Evolutionary conservation across 192 early-diverging fungal species (phyloP), one percentile per base, ranked within the genome.

Genomic region (Martensiomyces pterosporus): DNA sequence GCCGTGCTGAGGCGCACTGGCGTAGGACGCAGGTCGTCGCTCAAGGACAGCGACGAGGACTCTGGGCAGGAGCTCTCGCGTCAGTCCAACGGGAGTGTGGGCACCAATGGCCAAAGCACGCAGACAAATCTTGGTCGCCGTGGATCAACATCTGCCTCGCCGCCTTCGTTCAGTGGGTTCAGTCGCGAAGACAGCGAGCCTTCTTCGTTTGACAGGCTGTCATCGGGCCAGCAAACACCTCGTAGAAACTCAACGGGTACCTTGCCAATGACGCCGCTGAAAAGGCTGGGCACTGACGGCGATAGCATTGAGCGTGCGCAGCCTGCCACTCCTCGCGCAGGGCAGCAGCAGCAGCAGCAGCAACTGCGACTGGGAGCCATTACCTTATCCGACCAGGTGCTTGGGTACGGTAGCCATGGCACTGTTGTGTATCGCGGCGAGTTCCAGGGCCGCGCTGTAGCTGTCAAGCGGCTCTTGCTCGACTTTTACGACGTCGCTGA

Each of bases 401-500:
- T 85, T 55, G 93, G 94, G 4, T 90, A 93, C 59, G 97, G 97
- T 50, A 90, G 87, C 43, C 93, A 97, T 62, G 97, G 97, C 14
- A 99, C 97, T 0, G 85, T 97, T 8, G 96, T 99, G 27, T 95
- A 90, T 59, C 85, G 87, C 37, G 96, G 94, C n/a, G 78, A 67
- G 8, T 97, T 95, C 64, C 90, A 95, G 63, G 90, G 89, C 16
- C 80, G 93, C 9, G 70, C 84, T 4, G 94, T 97, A 9, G 96
- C 96, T 0, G 85, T 99, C 36, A 99, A 99, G 64, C 79, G 94
- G 14, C 64, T 99, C 22, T 64, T 99, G 43, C 58, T 90, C 24
- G 96, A 97, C 61, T 98, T 97, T 79, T 95, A 99, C 64, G 90
- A 93, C 27, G 85, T 97, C 4, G 96, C 94, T 1, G 80, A 86